These are phyloP conservation scores for Camelina hispida DNA, from an alignment of 345 rosid species.

Conservation along the genomic window DNA sequence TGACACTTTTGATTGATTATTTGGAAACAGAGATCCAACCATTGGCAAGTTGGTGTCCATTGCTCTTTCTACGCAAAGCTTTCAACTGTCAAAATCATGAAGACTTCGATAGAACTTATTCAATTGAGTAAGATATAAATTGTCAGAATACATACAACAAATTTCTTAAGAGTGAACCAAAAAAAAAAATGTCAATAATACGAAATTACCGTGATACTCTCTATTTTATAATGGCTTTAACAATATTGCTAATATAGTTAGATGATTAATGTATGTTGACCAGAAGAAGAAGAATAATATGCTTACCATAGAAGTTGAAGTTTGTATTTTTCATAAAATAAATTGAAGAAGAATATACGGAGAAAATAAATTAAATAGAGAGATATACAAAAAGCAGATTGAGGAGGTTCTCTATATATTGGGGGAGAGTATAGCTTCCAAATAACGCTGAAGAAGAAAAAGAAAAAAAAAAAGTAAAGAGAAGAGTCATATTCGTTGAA, in stretches of 20 bases:
- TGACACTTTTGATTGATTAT: not conserved
- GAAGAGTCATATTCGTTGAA: conserved; percentile 21
- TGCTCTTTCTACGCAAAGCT: conserved; percentile 29
- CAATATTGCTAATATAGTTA: not conserved
- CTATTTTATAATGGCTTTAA: not conserved
- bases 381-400: not conserved
- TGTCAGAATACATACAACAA: not conserved
- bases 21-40: conserved; percentile 23
- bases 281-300: not conserved
- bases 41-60: not conserved
- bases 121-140: conserved; percentile 18
- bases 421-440: conserved; percentile 30
- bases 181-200: not conserved
- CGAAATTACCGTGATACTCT: not conserved
- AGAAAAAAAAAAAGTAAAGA: conserved; percentile 12
- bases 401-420: conserved; percentile 6
- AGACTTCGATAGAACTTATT: conserved; percentile 19
- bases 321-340: no score
- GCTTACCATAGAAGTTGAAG: not conserved
- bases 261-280: not conserved
- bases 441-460: conserved; percentile 24
- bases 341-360: not conserved
- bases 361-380: not conserved
- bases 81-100: conserved; percentile 32
- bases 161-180: not conserved